Evolutionary conservation across 768 basidiomycete genomes (phyloP).

Genomic region (Hypholoma fasciculare): DNA sequence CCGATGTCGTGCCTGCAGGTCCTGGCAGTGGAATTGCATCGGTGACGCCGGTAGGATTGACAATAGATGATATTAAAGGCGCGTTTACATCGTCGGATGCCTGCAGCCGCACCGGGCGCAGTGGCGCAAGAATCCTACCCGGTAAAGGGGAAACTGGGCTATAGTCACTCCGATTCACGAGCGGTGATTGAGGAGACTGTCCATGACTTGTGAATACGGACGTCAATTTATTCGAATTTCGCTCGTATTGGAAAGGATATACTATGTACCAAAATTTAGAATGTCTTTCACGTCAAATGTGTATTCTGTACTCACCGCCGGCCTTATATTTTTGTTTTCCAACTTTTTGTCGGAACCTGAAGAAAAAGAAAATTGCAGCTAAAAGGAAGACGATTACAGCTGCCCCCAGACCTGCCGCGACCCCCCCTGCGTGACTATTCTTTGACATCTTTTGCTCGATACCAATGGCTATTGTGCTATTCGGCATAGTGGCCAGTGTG

Average conservation of each 20-base stretch:
- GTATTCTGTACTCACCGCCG: neutral
- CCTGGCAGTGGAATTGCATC: neutral
- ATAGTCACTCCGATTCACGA: neutral
- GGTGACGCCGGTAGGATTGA: neutral
- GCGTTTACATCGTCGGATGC: too few relatives aligned
- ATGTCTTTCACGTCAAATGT: too few relatives aligned
- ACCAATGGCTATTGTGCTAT: neutral
- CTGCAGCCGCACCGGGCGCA: too few relatives aligned
- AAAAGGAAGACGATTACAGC: slow-evolving; percentile 2
- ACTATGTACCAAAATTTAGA: neutral
- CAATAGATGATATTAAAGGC: too few relatives aligned
- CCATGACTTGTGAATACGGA: neutral
- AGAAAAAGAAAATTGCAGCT: neutral
- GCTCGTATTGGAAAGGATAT: neutral
- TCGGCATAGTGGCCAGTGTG: slow-evolving; percentile 16
- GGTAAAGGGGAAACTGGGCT: too few relatives aligned
- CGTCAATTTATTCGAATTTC: neutral
- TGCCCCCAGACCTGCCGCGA: slow-evolving; percentile 1
- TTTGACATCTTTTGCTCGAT: neutral
- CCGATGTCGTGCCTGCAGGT: neutral
- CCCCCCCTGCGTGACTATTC: neutral
- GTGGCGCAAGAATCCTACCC: too few relatives aligned
- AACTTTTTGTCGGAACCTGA: neutral
- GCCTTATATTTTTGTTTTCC: neutral
- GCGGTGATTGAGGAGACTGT: neutral